Evolutionary conservation across 768 basidiomycete genomes (phyloP).

Genomic region (Rhodotorula kratochvilovae): DNA sequence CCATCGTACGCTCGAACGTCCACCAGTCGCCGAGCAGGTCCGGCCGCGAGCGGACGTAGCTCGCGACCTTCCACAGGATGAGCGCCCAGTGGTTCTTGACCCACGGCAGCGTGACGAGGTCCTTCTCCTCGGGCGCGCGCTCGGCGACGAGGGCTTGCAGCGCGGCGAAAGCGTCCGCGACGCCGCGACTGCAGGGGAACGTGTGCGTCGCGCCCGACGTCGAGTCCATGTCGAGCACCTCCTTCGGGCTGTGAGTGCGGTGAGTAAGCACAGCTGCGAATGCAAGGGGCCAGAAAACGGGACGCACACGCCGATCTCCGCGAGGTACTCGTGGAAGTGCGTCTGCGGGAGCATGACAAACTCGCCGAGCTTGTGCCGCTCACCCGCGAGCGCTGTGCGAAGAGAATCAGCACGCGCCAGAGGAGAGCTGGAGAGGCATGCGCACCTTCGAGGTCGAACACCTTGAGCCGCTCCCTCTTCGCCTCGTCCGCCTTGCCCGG

Average conservation of each 20-base stretch:
- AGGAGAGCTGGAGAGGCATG: not conserved
- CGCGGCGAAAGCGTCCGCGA: conserved; percentile 43
- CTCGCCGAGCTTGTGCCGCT: conserved; percentile 15
- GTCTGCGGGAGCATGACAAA: conserved; percentile 32
- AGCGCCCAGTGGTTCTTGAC: conserved; percentile 86
- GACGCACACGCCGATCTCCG: conserved; percentile 25
- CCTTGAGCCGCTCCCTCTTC: conserved; percentile 7
- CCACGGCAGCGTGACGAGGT: conserved; percentile 68
- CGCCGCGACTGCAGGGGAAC: conserved; percentile 25
- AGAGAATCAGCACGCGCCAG: not conserved
- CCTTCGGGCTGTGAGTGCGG: conserved; percentile 25
- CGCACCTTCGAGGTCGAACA: conserved; percentile 40
- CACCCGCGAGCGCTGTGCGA: not conserved
- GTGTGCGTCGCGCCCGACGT: conserved; percentile 4
- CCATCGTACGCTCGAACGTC: conserved; percentile 75
- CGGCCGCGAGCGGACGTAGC: conserved; percentile 72
- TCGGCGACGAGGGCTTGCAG: conserved; percentile 40
- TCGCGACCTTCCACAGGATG: conserved; percentile 91
- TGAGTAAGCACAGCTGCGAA: not conserved
- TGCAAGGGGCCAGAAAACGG: not conserved
- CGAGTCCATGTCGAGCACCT: conserved; percentile 36
- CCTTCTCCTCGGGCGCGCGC: conserved; percentile 51
- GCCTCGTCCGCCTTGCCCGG: not conserved
- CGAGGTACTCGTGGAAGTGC: conserved; percentile 26
- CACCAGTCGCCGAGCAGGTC: conserved; percentile 60